Conservation (phyloP, 768 basidiomycete genomes). For the Arthromyces matolae region DNA sequence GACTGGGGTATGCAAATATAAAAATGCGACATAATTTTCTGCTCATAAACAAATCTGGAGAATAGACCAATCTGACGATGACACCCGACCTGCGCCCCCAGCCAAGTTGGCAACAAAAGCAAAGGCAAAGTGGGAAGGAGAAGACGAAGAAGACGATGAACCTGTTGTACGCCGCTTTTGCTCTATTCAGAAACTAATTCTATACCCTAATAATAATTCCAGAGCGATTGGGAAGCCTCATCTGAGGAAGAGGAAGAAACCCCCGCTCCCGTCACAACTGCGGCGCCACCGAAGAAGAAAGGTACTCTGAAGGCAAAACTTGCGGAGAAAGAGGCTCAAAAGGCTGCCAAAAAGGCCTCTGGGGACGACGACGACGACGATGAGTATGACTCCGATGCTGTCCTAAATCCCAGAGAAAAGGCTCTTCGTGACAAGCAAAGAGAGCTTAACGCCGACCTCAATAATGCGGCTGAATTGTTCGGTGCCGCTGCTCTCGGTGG, state of each 20-base stretch:
- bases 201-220: slow-evolving; percentile 12
- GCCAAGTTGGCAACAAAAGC: slow-evolving; percentile 24
- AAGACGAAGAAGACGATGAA: slow-evolving; percentile 81
- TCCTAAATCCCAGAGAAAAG: slow-evolving; percentile 77
- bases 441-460: slow-evolving; percentile 85
- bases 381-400: slow-evolving; percentile 69
- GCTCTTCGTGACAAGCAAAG: slow-evolving; percentile 71
- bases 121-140: slow-evolving; percentile 82
- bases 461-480: slow-evolving; percentile 77
- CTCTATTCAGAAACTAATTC: background rate
- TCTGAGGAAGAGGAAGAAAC: slow-evolving; percentile 67
- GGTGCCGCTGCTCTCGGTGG: slow-evolving; percentile 68
- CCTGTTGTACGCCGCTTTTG: slow-evolving; percentile 63
- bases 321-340: slow-evolving; percentile 85
- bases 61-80: slow-evolving; percentile 35
- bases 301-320: slow-evolving; percentile 88
- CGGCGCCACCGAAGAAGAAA: slow-evolving; percentile 84
- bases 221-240: slow-evolving; percentile 96
- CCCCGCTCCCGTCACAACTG: slow-evolving; percentile 39
- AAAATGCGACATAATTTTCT: background rate
- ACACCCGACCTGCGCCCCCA: slow-evolving; percentile 24
- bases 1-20: slow-evolving; percentile 34
- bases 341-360: slow-evolving; percentile 45
- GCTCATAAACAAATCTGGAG: slow-evolving; percentile 6
- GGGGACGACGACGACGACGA: slow-evolving; percentile 39